Percentiles rank a stretch among this genome's conserved stretches.
These are phyloP conservation scores for Diutina neorugosa DNA, from an alignment of 1,139 yeast genomes.

Conservation along the genomic window DNA sequence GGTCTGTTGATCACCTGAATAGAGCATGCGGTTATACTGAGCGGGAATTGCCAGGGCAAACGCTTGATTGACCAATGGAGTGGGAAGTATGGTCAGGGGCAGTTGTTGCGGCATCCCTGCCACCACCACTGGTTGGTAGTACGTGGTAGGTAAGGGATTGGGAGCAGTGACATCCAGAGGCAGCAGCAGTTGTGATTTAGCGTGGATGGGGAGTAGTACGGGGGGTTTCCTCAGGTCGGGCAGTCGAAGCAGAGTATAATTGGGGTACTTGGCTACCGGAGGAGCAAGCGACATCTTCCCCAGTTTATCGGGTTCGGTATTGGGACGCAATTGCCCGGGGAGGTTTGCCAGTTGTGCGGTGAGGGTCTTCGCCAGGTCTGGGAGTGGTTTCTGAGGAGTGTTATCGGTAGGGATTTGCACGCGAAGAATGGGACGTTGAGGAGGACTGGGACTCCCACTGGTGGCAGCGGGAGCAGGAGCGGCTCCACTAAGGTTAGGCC, in stretches of 20 bases:
- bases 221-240: conserved; percentile 4
- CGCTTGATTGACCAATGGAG: conserved; percentile 27
- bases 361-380: background rate
- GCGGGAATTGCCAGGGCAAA: conserved; percentile 10
- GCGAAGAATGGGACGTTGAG: conserved; percentile 33
- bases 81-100: conserved; percentile 18
- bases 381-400: background rate
- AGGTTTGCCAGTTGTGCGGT: background rate
- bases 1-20: conserved; percentile 28
- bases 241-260: background rate
- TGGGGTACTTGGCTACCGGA: conserved; percentile 3
- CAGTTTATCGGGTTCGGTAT: background rate
- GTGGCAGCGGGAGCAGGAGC: background rate
- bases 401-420: conserved; percentile 40
- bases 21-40: background rate
- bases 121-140: conserved; percentile 7
- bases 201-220: conserved; percentile 18
- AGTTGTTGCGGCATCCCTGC: conserved; percentile 9
- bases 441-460: conserved; percentile 5
- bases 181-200: conserved; percentile 32
- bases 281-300: background rate
- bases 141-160: conserved; percentile 15
- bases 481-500: background rate
- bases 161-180: conserved; percentile 34
- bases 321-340: background rate